phyloP scores from a whole-genome alignment of 1,139 yeast genomes.

The Hyphopichia buzzinii region DNA sequence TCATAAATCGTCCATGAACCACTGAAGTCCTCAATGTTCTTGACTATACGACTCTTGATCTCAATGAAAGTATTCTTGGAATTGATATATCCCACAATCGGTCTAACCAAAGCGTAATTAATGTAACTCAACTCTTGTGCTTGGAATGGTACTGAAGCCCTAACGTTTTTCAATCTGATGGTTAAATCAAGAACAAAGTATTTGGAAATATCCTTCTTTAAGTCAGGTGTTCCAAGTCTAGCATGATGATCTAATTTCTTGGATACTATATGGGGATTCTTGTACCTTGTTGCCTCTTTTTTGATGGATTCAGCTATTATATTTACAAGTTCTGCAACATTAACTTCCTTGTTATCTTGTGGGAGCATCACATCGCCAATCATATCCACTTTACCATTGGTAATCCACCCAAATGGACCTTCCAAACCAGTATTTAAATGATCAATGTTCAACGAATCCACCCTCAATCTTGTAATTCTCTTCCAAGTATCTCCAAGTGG shows the following conservation, averaged over 20 bases:
- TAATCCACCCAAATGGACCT: constrained; percentile 98
- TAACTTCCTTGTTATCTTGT: constrained; percentile 48
- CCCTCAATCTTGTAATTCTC: constrained; percentile 72
- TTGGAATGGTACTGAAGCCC: constrained; percentile 86
- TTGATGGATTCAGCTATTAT: constrained; percentile 39
- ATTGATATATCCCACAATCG: constrained; percentile 93
- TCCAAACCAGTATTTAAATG: constrained; percentile 86
- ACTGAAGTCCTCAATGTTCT: constrained; percentile 75
- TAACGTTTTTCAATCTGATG: constrained; percentile 74
- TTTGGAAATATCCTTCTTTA: constrained; percentile 37
- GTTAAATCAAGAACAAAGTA: constrained; percentile 78
- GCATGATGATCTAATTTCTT: constrained; percentile 27
- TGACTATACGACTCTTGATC: constrained; percentile 79
- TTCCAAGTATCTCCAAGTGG: constrained; percentile 37
- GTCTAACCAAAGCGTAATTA: constrained; percentile 87
- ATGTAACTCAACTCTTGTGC: constrained; percentile 81
- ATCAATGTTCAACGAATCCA: constrained; percentile 81
- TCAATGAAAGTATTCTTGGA: constrained; percentile 88
- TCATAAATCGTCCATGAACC: constrained; percentile 98
- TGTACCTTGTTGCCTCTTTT: constrained; percentile 39
- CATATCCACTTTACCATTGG: constrained; percentile 88
- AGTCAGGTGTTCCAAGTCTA: constrained; percentile 22
- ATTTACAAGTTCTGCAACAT: constrained; percentile 38
- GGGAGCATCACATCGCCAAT: constrained; percentile 87
- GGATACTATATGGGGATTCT: constrained; percentile 29